phyloP scores from a whole-genome alignment of 2,329 filamentous ascomycete genomes.

The Scedosporium minutisporum region DNA sequence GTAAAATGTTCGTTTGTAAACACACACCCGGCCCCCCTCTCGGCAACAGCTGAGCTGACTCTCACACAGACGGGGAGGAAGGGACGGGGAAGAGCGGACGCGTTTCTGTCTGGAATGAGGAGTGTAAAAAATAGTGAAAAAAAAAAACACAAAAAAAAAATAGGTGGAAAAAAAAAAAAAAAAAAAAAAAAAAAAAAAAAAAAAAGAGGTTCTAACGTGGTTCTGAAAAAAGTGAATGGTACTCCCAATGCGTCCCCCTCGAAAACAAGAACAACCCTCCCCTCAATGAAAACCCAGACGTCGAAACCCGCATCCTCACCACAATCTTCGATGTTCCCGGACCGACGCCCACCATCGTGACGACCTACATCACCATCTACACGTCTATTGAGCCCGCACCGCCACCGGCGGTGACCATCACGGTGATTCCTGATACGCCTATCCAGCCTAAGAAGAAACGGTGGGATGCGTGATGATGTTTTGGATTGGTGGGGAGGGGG shows the following conservation, averaged over 20 bases:
- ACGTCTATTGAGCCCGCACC: neutral
- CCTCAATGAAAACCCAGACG: neutral
- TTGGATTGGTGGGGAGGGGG: neutral
- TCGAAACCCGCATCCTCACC: slow-evolving; percentile 6
- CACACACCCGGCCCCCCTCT: too few relatives aligned
- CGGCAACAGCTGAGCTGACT: too few relatives aligned
- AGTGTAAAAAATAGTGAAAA: too few relatives aligned
- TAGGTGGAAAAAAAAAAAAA: too few relatives aligned
- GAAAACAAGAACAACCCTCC: neutral
- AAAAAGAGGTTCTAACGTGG: neutral
- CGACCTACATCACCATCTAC: slow-evolving; percentile 8
- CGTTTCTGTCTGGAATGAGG: too few relatives aligned
- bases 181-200: neutral
- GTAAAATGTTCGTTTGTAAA: too few relatives aligned
- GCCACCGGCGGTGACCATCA: neutral
- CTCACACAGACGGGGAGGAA: too few relatives aligned
- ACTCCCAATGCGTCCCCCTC: slow-evolving; percentile 5
- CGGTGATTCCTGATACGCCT: slow-evolving; percentile 3
- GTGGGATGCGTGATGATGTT: slow-evolving; percentile 1
- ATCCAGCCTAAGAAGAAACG: neutral
- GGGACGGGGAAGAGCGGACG: too few relatives aligned
- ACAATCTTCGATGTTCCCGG: slow-evolving; percentile 8
- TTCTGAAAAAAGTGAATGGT: slow-evolving; percentile 3
- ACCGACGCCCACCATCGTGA: slow-evolving; percentile 5
- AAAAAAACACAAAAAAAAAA: neutral